phyloP scores from a whole-genome alignment of 163 green algal genomes.

The Scenedesmus sp. region DNA sequence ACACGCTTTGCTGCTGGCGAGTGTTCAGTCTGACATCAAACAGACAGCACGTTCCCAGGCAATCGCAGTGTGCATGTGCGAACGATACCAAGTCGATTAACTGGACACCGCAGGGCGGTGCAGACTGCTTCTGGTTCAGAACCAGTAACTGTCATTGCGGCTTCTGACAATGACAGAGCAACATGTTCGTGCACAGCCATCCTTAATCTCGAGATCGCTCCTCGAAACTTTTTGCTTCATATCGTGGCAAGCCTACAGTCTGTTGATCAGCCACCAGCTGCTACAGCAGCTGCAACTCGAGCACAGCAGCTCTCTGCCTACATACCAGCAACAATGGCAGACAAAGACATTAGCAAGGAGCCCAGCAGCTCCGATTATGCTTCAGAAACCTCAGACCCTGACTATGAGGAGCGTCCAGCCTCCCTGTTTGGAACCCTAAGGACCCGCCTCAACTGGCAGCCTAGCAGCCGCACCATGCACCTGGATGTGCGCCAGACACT shows the following conservation, averaged over 20 bases:
- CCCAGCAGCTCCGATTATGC: constrained; percentile 1
- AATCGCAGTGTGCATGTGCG: not conserved
- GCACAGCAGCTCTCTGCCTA: not conserved
- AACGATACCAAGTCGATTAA: not conserved
- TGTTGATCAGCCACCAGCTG: not conserved
- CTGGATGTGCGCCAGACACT: constrained; percentile 44
- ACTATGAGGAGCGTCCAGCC: not conserved
- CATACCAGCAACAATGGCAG: not conserved
- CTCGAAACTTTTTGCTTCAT: not conserved
- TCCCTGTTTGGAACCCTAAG: constrained; percentile 40
- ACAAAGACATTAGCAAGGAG: constrained; percentile 10
- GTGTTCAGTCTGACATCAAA: not conserved
- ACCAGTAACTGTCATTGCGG: constrained; percentile 10
- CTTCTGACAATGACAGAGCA: constrained; percentile 10
- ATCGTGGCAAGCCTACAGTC: not conserved
- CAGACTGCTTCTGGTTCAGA: not conserved
- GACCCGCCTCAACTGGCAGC: constrained; percentile 38
- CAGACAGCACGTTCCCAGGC: not conserved
- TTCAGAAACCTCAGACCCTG: not conserved
- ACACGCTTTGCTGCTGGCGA: not conserved
- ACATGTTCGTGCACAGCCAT: not conserved
- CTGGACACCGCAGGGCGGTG: not conserved
- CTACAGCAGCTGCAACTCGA: not conserved
- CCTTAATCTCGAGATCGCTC: not conserved
- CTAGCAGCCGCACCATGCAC: constrained; percentile 36